Evolutionary conservation across 768 basidiomycete species (phyloP).

Genomic region (Candolleomyces eurysporus): DNA sequence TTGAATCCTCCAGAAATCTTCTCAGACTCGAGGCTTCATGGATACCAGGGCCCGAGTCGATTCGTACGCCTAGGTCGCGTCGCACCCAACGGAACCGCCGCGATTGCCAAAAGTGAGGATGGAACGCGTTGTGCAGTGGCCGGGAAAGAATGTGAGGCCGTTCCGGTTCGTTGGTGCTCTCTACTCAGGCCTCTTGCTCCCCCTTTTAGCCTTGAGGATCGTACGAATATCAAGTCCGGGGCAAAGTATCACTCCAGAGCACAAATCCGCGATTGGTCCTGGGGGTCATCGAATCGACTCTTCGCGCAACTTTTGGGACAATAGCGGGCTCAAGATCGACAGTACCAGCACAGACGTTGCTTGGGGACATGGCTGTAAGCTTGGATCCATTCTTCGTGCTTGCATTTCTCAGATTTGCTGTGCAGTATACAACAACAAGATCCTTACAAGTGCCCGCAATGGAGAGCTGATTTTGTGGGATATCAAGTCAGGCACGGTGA

Average conservation of each 20-base stretch:
- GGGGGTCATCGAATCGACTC: conserved; percentile 50
- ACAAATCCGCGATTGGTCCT: conserved; percentile 53
- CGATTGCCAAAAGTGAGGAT: conserved; percentile 68
- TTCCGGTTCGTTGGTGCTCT: not conserved
- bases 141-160: conserved; percentile 68
- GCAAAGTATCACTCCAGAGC: conserved; percentile 37
- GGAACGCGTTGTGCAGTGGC: conserved; percentile 67
- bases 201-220: conserved; percentile 56
- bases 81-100: conserved; percentile 59
- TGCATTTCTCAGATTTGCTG: conserved; percentile 10
- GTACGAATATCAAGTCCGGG: conserved; percentile 55
- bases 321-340: conserved; percentile 75
- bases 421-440: conserved; percentile 69
- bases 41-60: conserved; percentile 41
- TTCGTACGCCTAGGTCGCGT: conserved; percentile 62
- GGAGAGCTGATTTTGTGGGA: conserved; percentile 88
- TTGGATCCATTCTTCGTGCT: conserved; percentile 9
- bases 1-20: conserved; percentile 31
- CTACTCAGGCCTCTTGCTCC: not conserved
- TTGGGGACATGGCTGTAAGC: conserved; percentile 73
- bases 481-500: conserved; percentile 58
- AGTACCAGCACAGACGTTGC: conserved; percentile 76
- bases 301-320: conserved; percentile 76
- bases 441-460: conserved; percentile 76
- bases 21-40: conserved; percentile 41